phyloP scores from a whole-genome alignment of 2,329 filamentous ascomycete species.

The Sporothrix luriei region DNA sequence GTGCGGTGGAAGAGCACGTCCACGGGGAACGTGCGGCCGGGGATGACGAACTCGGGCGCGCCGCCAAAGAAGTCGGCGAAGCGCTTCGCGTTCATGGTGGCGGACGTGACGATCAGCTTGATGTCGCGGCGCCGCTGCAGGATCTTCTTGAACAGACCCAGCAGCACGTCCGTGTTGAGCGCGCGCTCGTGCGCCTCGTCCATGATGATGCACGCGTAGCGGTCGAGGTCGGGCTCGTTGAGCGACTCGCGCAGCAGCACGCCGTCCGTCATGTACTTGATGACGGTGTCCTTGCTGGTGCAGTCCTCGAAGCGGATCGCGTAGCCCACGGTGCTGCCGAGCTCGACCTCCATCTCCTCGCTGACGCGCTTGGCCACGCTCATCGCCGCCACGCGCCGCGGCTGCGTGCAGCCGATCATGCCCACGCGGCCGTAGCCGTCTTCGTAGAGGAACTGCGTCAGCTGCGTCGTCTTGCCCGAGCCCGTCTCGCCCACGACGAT shows the following conservation, averaged over 20 bases:
- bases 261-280: slow-evolving; percentile 99
- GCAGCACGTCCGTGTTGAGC: slow-evolving; percentile 93
- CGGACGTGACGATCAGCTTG: slow-evolving; percentile 96
- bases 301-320: slow-evolving; percentile 98
- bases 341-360: slow-evolving; percentile 94
- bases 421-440: slow-evolving; percentile 87
- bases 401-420: slow-evolving; percentile 95
- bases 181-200: slow-evolving; percentile 98
- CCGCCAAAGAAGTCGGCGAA: slow-evolving; percentile 97
- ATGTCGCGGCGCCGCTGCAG: slow-evolving; percentile 84
- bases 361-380: slow-evolving; percentile 97
- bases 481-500: slow-evolving; percentile 97
- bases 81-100: slow-evolving; percentile 96
- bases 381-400: slow-evolving; percentile 95
- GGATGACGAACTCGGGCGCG: slow-evolving; percentile 94
- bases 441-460: slow-evolving; percentile 94
- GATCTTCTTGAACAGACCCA: slow-evolving; percentile 98
- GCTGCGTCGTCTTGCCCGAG: slow-evolving; percentile 94
- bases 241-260: slow-evolving; percentile 90
- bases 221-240: slow-evolving; percentile 88
- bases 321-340: slow-evolving; percentile 89
- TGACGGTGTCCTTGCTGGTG: slow-evolving; percentile 89
- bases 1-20: slow-evolving; percentile 95
- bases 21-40: slow-evolving; percentile 93
- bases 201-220: slow-evolving; percentile 99